Evolutionary conservation across 352 stramenopile genomes (phyloP).

Genomic region (Pilasporangium apinafurcum): DNA sequence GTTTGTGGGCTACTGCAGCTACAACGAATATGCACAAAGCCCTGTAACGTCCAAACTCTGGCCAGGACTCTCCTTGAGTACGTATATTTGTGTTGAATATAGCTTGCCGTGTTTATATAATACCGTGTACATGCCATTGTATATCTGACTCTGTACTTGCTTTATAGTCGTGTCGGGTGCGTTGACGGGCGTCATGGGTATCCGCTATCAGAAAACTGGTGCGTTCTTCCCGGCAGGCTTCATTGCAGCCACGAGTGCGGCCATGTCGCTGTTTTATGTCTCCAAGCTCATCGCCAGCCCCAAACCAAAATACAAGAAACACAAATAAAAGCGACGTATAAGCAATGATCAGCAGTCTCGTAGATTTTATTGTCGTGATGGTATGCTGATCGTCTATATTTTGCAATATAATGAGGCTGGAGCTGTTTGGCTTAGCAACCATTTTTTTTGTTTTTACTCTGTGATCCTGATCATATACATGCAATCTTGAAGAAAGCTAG

Average conservation of each 20-base stretch:
- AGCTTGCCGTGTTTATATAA: not conserved
- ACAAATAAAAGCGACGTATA: slow-evolving; percentile 17
- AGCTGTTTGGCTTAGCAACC: too few species aligned
- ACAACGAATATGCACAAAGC: slow-evolving; percentile 80
- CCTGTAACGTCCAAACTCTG: slow-evolving; percentile 77
- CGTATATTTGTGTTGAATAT: not conserved
- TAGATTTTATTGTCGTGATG: too few species aligned
- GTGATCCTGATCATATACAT: too few species aligned
- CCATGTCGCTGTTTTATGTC: slow-evolving; percentile 80
- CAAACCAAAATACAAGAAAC: slow-evolving; percentile 84
- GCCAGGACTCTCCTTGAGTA: slow-evolving; percentile 52
- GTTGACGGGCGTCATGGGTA: slow-evolving; percentile 70
- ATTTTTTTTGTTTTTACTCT: too few species aligned
- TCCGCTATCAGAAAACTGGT: slow-evolving; percentile 69
- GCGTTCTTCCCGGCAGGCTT: slow-evolving; percentile 70
- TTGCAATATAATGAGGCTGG: too few species aligned
- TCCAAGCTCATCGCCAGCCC: slow-evolving; percentile 52
- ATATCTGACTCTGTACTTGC: not conserved
- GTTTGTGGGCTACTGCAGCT: slow-evolving; percentile 79
- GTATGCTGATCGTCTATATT: too few species aligned
- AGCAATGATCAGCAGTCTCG: too few species aligned
- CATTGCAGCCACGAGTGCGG: slow-evolving; percentile 49
- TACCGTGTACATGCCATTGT: not conserved
- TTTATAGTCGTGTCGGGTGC: slow-evolving; percentile 43
- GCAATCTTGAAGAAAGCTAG: too few species aligned